Evolutionary conservation across 2,329 filamentous ascomycete species (phyloP).

Genomic region (Botrytis byssoidea): DNA sequence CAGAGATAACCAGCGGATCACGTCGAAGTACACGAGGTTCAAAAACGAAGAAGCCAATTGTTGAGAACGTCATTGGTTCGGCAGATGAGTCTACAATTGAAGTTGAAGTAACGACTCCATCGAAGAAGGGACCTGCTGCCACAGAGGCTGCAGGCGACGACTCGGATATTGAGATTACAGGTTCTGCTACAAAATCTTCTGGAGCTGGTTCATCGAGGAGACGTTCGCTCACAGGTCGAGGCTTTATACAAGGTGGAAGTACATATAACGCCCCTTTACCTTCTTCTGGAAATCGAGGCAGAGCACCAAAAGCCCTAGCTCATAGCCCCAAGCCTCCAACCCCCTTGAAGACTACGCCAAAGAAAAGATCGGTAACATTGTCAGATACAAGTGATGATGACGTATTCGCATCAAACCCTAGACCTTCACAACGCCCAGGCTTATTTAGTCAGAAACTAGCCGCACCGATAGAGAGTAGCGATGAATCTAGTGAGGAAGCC

Average conservation of each 20-base stretch:
- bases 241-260: conserved; percentile 17
- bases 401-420: conserved; percentile 10
- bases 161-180: conserved; percentile 21
- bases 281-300: not conserved
- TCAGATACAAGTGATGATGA: conserved; percentile 24
- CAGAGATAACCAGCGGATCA: not conserved
- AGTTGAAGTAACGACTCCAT: conserved; percentile 20
- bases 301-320: not conserved
- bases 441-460: conserved; percentile 12
- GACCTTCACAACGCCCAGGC: conserved; percentile 7
- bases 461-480: not conserved
- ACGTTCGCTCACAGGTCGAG: conserved; percentile 17
- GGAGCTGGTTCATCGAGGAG: not conserved
- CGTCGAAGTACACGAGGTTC: conserved; percentile 11
- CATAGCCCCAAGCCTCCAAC: conserved; percentile 6
- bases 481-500: conserved; percentile 1
- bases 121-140: conserved; percentile 14
- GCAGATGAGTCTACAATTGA: conserved; percentile 22
- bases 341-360: not conserved
- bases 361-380: conserved; percentile 15
- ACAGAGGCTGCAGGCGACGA: conserved; percentile 12
- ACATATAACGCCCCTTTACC: conserved; percentile 19
- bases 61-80: conserved; percentile 6
- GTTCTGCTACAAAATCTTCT: conserved; percentile 24
- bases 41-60: not conserved